Evolutionary conservation across 805 yeast species (phyloP), one percentile per base, ranked within the genome.

Genomic region (Groenewaldozyma tartarivorans): DNA sequence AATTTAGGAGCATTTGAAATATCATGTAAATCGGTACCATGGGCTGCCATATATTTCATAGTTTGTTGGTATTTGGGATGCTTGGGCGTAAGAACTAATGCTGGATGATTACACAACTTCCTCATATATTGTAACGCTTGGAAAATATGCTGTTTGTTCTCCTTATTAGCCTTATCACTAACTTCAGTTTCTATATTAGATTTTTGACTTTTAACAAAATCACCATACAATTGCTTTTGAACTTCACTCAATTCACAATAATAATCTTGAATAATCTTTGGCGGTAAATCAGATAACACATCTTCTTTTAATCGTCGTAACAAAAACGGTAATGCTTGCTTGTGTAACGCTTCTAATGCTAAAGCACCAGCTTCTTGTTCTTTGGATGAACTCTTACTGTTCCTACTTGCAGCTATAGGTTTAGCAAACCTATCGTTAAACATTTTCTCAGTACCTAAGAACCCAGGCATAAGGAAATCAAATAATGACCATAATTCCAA

Each of bases 381-480:
- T 53, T 80, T 90, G 0, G 94, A 79, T 0, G 92, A 79, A 0
- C 88, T 84, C 57, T 88, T 90, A 50, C 86, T 79, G 50, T 83
- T 85, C 56, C 96, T 71, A 32, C 95, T 81, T 1, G 94, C 90
- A 2, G 96, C 90, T 58, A 92, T 92, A 2, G 99, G 99, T 55
- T 88, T 88, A n/a, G 96, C 94, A 69, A 90, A 92, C 50, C 88
- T 74, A 47, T 90, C 97, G 54, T 87, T 92, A 66, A 92, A 92
- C 38, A 81, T 73, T 61, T 87, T 90, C 55, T 92, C 98, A 2
- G 94, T 79, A 11, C 99, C 99, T 48, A 92, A 67, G 55, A 92
- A 92, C 0, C 99, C 99, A 2, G 99, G 99, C 99, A 92, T 92
- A 60, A 92, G 69, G 60, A 87, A 92, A 61, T 92, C 98, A 67